A percentile compares a stretch with the other conserved stretches of the same genome.
Conservation (phyloP, 106 monocot genomes). For the Chionographis japonica region DNA sequence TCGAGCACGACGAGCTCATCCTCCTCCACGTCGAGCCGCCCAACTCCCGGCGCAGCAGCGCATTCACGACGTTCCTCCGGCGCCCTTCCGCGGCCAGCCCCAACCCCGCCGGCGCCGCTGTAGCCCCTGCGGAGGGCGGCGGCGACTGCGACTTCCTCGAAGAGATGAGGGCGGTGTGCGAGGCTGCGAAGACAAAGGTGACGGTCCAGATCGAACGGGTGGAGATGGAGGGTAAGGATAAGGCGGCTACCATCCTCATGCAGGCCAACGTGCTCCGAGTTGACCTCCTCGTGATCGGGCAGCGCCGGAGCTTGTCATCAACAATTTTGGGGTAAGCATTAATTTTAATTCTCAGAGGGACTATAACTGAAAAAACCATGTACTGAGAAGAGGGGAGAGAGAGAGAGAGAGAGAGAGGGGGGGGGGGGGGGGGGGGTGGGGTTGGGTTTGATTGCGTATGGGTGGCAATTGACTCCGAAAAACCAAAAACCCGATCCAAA, state of each 20-base stretch:
- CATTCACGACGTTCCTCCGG: conserved; percentile 30
- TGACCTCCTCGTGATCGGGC: conserved; percentile 77
- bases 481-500: too few species aligned
- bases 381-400: too few species aligned
- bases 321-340: conserved; percentile 42
- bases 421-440: too few species aligned
- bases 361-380: too few species aligned
- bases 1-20: conserved; percentile 65
- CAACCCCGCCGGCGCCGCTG: neutral
- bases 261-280: conserved; percentile 32
- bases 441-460: too few species aligned
- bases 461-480: too few species aligned
- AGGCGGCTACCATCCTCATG: conserved; percentile 50
- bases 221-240: conserved; percentile 50
- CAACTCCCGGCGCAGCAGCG: neutral
- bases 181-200: conserved; percentile 41
- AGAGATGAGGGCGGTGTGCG: conserved; percentile 51
- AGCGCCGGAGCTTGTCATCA: conserved; percentile 31
- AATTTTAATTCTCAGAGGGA: too few species aligned
- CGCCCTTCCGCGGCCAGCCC: conserved; percentile 1
- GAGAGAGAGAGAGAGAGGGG: too few species aligned
- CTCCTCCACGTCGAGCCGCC: conserved; percentile 63
- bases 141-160: conserved; percentile 50
- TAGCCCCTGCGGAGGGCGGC: neutral
- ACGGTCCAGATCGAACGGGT: conserved; percentile 52